Evolutionary conservation across 345 rosid genomes (phyloP).

Genomic region (Gynandropsis gynandra): DNA sequence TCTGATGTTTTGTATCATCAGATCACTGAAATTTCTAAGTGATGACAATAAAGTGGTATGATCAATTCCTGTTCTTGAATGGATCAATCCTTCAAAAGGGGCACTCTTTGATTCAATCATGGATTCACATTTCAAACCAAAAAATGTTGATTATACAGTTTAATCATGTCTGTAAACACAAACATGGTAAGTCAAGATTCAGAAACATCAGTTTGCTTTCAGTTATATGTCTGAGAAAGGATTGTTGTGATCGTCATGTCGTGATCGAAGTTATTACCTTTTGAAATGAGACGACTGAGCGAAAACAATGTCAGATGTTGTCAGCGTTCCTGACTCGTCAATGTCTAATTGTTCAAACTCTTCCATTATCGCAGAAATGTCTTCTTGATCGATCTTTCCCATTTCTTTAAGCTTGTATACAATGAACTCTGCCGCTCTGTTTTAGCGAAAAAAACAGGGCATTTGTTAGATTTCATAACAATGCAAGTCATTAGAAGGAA

Average conservation of each 20-base stretch:
- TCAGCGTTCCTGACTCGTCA: slow-evolving; percentile 35
- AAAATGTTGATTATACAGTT: no score
- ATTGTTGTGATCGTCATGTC: neutral
- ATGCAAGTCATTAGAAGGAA: no score
- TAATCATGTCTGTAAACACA: no score
- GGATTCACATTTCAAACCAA: no score
- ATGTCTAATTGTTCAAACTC: slow-evolving; percentile 70
- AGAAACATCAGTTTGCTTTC: neutral
- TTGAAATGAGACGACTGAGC: slow-evolving; percentile 24
- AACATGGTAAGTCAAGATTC: no score
- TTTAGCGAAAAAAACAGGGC: neutral
- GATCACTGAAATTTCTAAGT: neutral
- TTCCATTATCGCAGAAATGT: slow-evolving; percentile 44
- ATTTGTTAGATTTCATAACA: no score
- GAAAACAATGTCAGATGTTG: slow-evolving; percentile 25
- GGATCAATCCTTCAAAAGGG: neutral
- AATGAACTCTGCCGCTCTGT: slow-evolving; percentile 51
- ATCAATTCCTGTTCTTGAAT: neutral
- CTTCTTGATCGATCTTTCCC: slow-evolving; percentile 79
- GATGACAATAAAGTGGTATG: neutral
- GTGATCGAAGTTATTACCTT: slow-evolving; percentile 13
- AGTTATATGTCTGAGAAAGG: neutral
- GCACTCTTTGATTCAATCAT: neutral
- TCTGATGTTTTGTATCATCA: slow-evolving; percentile 11
- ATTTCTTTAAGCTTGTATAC: slow-evolving; percentile 78